Evolutionary conservation across 1,284 basidiomycete genomes (phyloP).

Genomic region (Apiotrichum porosum): DNA sequence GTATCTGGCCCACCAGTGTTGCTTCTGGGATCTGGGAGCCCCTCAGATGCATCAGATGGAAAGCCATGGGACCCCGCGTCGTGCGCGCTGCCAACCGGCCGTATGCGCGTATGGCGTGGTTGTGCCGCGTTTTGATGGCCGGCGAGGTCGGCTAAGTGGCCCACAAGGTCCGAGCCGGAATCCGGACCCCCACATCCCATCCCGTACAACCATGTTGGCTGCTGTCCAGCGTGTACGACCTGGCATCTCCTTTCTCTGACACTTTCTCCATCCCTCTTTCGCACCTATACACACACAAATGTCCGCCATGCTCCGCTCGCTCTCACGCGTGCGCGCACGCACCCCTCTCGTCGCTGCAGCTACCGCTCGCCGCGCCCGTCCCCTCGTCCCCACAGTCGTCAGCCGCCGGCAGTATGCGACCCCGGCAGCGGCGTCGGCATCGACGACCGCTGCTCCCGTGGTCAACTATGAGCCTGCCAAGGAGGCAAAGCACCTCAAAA

Average conservation of each 20-base stretch:
- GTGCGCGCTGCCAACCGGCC: no score
- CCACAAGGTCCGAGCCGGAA: background rate
- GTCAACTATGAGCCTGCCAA: slow-evolving; percentile 7
- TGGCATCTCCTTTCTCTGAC: slow-evolving; percentile 12
- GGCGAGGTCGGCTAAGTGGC: background rate
- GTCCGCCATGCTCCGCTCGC: slow-evolving; percentile 5
- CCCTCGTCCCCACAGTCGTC: background rate
- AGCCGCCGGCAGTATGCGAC: slow-evolving; percentile 4
- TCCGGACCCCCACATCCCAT: no score
- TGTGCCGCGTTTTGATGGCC: no score
- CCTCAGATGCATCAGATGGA: no score
- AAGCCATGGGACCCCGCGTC: no score
- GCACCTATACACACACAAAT: background rate
- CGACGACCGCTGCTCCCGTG: slow-evolving; percentile 1
- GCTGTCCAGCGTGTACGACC: slow-evolving; percentile 3
- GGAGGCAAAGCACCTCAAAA: slow-evolving; percentile 46
- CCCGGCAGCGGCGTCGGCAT: background rate
- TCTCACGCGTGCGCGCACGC: slow-evolving; percentile 7
- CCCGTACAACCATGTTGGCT: no score
- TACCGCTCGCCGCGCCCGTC: background rate
- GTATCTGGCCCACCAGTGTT: no score
- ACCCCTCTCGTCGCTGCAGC: background rate
- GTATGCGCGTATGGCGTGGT: no score
- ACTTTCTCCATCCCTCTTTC: slow-evolving; percentile 10
- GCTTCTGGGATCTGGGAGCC: no score